phyloP scores from a whole-genome alignment of 2,329 filamentous ascomycete genomes.

The Fusarium devonianum region DNA sequence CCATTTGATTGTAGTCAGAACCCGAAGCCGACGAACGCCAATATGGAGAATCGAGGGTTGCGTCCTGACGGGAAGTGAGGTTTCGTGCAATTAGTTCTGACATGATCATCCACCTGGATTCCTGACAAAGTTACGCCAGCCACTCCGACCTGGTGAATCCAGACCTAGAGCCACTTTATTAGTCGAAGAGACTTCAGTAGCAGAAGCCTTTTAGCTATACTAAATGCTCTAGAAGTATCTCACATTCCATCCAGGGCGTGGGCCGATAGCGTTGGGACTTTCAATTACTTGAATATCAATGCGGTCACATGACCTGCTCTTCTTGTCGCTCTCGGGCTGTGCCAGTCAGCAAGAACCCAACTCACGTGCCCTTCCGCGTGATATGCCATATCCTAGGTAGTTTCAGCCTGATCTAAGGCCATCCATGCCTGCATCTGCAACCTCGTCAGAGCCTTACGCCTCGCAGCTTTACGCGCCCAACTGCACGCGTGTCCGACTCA shows the following conservation, averaged over 20 bases:
- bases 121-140: constrained; percentile 14
- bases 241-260: background rate
- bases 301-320: constrained; percentile 18
- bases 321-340: too few relatives aligned
- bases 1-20: too few relatives aligned
- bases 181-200: too few relatives aligned
- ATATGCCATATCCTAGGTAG: too few relatives aligned
- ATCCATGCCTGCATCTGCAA: constrained; percentile 37
- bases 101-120: constrained; percentile 1
- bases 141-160: constrained; percentile 13
- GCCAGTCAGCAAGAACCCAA: too few relatives aligned
- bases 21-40: too few relatives aligned
- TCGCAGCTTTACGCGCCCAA: constrained; percentile 40
- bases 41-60: too few relatives aligned
- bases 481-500: constrained; percentile 37
- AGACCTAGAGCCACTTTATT: constrained; percentile 9
- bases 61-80: too few relatives aligned
- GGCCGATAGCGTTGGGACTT: background rate
- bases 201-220: constrained; percentile 6
- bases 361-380: background rate
- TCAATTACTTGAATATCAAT: constrained; percentile 12
- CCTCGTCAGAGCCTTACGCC: constrained; percentile 39
- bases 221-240: constrained; percentile 19
- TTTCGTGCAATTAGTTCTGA: background rate
- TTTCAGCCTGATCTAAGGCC: constrained; percentile 38